Percentiles rank a stretch among this genome's conserved stretches.
Evolutionary conservation across 768 basidiomycete genomes (phyloP).

Genomic region (Trametes cubensis): DNA sequence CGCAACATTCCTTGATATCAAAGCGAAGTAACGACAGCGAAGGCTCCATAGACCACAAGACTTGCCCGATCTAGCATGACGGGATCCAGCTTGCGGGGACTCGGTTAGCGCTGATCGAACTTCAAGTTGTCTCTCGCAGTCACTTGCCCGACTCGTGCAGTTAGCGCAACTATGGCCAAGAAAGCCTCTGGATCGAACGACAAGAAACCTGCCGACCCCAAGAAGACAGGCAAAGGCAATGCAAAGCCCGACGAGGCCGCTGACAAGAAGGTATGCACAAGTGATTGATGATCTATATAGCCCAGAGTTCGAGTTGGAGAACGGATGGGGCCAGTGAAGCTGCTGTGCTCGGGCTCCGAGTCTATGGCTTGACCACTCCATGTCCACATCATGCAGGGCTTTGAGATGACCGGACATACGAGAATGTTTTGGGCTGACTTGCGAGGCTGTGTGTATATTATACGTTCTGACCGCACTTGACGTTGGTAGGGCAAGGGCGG

Average conservation of each 20-base stretch:
- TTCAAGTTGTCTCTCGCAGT: not conserved
- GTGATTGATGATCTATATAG: not conserved
- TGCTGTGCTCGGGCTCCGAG: too few species aligned
- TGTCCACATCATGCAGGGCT: too few species aligned
- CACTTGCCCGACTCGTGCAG: not conserved
- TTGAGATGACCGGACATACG: too few species aligned
- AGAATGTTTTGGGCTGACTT: not conserved
- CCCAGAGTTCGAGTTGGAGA: too few species aligned
- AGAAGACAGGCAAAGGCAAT: constrained; percentile 32
- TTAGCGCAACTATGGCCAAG: constrained; percentile 22
- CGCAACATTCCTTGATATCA: too few species aligned
- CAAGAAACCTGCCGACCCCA: constrained; percentile 45
- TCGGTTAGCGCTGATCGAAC: too few species aligned
- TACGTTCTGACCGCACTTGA: not conserved
- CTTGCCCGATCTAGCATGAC: constrained; percentile 1
- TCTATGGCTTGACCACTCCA: too few species aligned
- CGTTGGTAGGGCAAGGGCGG: constrained; percentile 51
- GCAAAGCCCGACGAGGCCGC: constrained; percentile 22
- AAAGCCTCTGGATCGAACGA: constrained; percentile 28
- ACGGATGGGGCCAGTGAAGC: too few species aligned
- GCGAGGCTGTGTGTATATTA: not conserved
- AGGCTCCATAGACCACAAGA: not conserved
- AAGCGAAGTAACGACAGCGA: too few species aligned
- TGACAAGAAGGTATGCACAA: constrained; percentile 18
- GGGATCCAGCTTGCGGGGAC: too few species aligned